Conservation (phyloP, 108 stramenopile species). For the Hondaea fermentalgiana region DNA sequence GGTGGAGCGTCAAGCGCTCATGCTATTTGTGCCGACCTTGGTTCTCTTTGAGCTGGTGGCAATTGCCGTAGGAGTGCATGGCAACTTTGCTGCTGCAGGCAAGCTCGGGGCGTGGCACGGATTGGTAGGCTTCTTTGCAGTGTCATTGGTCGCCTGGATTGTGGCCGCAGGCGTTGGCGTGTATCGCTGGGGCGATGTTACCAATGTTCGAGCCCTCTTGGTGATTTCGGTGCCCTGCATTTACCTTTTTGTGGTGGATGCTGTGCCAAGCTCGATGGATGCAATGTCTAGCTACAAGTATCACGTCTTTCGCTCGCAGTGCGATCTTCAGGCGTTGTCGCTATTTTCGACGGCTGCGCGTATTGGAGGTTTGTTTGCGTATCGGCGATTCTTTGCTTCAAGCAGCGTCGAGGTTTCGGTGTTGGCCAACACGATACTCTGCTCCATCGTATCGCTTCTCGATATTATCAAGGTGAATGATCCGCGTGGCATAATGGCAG, state of each 20-base stretch:
- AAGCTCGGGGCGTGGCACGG: not conserved
- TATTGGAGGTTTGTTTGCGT: not conserved
- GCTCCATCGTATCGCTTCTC: not conserved
- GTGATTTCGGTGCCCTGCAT: constrained; percentile 9
- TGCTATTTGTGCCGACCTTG: not conserved
- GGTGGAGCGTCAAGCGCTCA: not conserved
- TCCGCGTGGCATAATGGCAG: too few species aligned
- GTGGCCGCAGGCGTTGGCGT: not conserved
- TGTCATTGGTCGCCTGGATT: not conserved
- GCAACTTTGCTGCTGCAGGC: not conserved
- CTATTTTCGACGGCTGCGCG: not conserved
- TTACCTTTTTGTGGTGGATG: constrained; percentile 7
- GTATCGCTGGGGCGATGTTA: not conserved
- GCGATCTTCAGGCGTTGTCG: not conserved
- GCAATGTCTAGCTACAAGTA: not conserved
- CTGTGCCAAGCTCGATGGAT: not conserved
- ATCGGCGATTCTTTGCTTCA: not conserved
- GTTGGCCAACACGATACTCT: not conserved
- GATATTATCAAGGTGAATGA: not conserved
- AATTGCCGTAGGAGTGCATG: not conserved
- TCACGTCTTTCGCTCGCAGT: not conserved
- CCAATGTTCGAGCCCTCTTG: not conserved
- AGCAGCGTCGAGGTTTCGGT: not conserved
- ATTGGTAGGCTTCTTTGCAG: not conserved
- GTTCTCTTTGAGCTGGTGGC: not conserved